Conservation (phyloP, 306 rosid species). For the Castanospermum australe region DNA sequence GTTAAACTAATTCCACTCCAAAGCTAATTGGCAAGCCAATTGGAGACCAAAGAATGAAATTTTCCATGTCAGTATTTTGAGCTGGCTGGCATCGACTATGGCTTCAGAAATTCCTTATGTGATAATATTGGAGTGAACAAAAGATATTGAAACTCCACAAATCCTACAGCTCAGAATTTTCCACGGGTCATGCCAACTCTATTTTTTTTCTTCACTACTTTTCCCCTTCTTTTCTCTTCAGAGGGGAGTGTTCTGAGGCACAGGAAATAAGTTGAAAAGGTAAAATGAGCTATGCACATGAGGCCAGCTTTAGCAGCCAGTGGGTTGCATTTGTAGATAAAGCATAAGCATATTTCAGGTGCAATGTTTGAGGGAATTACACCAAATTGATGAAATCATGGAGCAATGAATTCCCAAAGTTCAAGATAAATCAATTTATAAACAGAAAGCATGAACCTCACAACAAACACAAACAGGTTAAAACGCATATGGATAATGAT, state of each 20-base stretch:
- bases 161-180: background rate
- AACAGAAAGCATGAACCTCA: background rate
- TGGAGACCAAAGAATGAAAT: background rate
- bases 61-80: slow-evolving; percentile 23
- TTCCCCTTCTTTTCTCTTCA: background rate
- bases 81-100: background rate
- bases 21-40: background rate
- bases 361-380: background rate
- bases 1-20: slow-evolving; percentile 2
- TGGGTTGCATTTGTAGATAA: background rate
- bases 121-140: background rate
- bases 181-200: background rate
- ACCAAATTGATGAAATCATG: background rate
- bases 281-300: background rate
- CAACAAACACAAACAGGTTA: background rate
- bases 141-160: background rate
- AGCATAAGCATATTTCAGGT: background rate
- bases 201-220: background rate
- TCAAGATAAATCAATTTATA: background rate
- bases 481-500: background rate
- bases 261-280: background rate
- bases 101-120: slow-evolving; percentile 6
- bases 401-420: slow-evolving; percentile 4
- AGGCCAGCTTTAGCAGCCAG: slow-evolving; percentile 1
- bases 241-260: background rate